Base-by-base conservation (phyloP, 1,284 basidiomycete genomes). In the Cutaneotrichosporon sp. region DNA sequence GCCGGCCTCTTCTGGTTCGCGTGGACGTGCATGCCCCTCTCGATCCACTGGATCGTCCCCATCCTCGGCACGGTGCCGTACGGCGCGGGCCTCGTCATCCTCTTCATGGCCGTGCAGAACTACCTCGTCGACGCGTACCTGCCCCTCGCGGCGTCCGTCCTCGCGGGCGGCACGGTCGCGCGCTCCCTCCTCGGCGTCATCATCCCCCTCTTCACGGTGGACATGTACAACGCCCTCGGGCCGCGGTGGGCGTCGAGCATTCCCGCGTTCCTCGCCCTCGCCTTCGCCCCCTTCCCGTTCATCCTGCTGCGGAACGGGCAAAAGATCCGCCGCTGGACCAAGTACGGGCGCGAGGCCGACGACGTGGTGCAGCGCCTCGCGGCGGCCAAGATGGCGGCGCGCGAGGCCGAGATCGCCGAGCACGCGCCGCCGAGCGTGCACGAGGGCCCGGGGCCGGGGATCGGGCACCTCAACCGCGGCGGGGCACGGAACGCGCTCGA, bases 91-190 rank as follows among this genome's bases (percentile, higher is more conserved):
- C 66, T 72, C 27, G 71, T 76, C 4, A 58, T 70, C 7, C 51
- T 67, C 27, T 74, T 76, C 69, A 56, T 74, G 33, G 67, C 67
- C 25, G 8, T 54, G 66, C 69, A 56, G 3, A 73, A 56, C 73
- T 89, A 88, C 75, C 78, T 88, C 57, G 86, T 88, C 82, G 87
- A 87, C 65, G 79, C 84, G 1, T 88, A 87, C 73, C 79, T 72
- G 3, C 62, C 60, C 49, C 62, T 71, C 63, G 51, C 64, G 7
- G 87, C 87, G 0, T 85, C 84, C 59, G 87, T 86, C 10, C 81
- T 88, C 33, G 87, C 88, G 0, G 85, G 87, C 31, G 87, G 86
- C 11, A 85, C 88, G n/a, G 83, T 91, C 25, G 71, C 87, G 24
- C 85, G 88, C 38, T 87, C 85, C 2, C 77, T 83, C 3, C 82